Evolutionary conservation across 768 basidiomycete genomes (phyloP).

Genomic region (Phanerochaete carnosa): DNA sequence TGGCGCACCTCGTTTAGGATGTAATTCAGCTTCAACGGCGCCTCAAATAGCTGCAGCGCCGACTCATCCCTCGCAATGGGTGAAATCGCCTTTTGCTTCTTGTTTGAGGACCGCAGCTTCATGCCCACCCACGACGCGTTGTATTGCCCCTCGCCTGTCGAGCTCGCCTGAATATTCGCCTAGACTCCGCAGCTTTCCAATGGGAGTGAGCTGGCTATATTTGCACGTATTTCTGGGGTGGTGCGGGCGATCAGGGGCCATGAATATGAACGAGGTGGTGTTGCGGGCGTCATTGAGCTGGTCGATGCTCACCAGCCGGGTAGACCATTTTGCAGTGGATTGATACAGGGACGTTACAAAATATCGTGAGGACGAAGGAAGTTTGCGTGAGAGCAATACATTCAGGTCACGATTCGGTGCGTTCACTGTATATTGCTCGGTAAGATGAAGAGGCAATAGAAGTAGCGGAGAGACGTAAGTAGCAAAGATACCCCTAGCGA

Average conservation of each 20-base stretch:
- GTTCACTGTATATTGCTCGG: slow-evolving; percentile 29
- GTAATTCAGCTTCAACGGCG: slow-evolving; percentile 68
- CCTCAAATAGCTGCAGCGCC: slow-evolving; percentile 24
- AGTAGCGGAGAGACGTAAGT: slow-evolving; percentile 38
- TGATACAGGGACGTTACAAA: slow-evolving; percentile 39
- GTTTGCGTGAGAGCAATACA: slow-evolving; percentile 61
- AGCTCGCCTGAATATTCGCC: slow-evolving; percentile 16
- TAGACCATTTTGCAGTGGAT: slow-evolving; percentile 56
- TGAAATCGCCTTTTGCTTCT: neutral
- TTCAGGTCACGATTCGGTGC: slow-evolving; percentile 47
- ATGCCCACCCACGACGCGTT: neutral
- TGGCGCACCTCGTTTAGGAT: slow-evolving; percentile 49
- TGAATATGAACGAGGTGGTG: slow-evolving; percentile 24
- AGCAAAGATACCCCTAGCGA: slow-evolving; percentile 47
- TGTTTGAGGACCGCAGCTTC: slow-evolving; percentile 2
- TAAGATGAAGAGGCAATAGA: neutral
- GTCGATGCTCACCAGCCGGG: neutral
- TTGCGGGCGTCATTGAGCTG: neutral
- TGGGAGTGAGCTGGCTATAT: slow-evolving; percentile 42
- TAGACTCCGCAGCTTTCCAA: slow-evolving; percentile 28
- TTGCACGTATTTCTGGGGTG: slow-evolving; percentile 43
- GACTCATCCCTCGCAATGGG: slow-evolving; percentile 5
- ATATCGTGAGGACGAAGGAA: slow-evolving; percentile 59
- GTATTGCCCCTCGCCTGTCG: neutral
- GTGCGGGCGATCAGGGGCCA: slow-evolving; percentile 55